These are phyloP conservation scores for Macrotyloma uniflorum DNA, from an alignment of 306 rosid genomes.

Conservation along the genomic window DNA sequence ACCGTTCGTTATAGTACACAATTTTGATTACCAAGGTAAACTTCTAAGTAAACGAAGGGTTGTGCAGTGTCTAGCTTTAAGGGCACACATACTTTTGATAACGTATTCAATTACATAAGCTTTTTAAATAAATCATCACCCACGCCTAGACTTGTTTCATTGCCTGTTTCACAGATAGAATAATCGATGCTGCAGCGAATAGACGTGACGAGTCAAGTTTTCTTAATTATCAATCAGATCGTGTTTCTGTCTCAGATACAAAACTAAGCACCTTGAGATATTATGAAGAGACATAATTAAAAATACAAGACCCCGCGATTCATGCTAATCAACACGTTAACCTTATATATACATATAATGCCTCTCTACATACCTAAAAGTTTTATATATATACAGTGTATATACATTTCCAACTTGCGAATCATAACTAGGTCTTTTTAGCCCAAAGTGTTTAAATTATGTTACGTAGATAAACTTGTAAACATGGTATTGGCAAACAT, in stretches of 20 bases:
- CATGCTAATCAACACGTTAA: slow-evolving; percentile 11
- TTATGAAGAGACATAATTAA: slow-evolving; percentile 23
- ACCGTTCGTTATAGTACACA: background rate
- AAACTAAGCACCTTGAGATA: slow-evolving; percentile 27
- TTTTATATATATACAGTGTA: background rate
- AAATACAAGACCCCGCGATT: slow-evolving; percentile 35
- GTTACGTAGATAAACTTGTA: slow-evolving; percentile 15
- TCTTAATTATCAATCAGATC: background rate
- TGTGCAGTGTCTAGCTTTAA: slow-evolving; percentile 37
- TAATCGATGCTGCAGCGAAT: slow-evolving; percentile 32
- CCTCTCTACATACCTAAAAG: slow-evolving; percentile 31
- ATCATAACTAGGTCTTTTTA: slow-evolving; percentile 2
- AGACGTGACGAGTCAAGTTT: slow-evolving; percentile 37
- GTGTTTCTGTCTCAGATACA: slow-evolving; percentile 17
- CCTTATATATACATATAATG: background rate
- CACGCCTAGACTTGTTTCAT: slow-evolving; percentile 40
- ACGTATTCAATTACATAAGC: slow-evolving; percentile 18
- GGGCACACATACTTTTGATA: slow-evolving; percentile 40
- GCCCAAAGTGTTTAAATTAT: background rate
- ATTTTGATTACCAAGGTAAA: background rate
- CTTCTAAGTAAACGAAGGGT: slow-evolving; percentile 24
- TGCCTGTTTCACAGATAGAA: background rate
- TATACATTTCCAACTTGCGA: background rate
- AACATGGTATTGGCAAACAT: slow-evolving; percentile 1
- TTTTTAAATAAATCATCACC: slow-evolving; percentile 10